These are phyloP conservation scores for Cercospora sesami DNA, from an alignment of 2,329 filamentous ascomycete species.

Conservation along the genomic window DNA sequence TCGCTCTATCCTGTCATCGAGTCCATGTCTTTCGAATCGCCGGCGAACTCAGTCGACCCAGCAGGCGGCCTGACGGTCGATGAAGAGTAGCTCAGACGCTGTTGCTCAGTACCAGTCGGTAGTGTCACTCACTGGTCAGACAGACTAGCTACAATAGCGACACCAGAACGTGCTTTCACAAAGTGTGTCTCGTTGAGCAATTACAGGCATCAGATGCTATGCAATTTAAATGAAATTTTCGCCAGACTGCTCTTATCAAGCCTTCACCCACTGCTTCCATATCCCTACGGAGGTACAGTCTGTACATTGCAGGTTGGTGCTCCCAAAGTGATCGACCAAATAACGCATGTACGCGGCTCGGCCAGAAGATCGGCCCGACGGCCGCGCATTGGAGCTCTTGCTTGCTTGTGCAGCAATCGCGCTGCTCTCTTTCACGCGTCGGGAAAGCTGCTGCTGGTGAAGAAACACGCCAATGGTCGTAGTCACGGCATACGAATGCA, in stretches of 20 bases:
- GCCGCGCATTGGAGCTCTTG: neutral
- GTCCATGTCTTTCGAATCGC: slow-evolving; percentile 14
- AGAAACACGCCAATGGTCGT: neutral
- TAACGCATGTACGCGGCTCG: no score
- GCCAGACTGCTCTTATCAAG: no score
- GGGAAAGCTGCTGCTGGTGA: neutral
- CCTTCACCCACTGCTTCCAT: neutral
- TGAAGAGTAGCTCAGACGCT: neutral
- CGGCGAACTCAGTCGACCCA: slow-evolving; percentile 13
- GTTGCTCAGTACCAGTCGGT: neutral
- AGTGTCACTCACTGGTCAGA: no score
- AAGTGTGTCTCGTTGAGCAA: neutral
- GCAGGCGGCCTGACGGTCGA: slow-evolving; percentile 13
- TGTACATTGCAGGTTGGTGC: no score
- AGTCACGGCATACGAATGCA: neutral
- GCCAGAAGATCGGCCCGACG: neutral
- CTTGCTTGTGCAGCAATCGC: neutral
- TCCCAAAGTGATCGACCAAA: no score
- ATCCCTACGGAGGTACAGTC: no score
- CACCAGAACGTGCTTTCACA: neutral
- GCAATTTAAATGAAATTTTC: neutral
- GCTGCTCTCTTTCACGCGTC: neutral
- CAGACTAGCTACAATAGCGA: neutral
- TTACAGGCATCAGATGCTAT: neutral
- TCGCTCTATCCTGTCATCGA: slow-evolving; percentile 7